phyloP scores from a whole-genome alignment of 1,284 basidiomycete species.

The Cutaneotrichosporon sp. region DNA sequence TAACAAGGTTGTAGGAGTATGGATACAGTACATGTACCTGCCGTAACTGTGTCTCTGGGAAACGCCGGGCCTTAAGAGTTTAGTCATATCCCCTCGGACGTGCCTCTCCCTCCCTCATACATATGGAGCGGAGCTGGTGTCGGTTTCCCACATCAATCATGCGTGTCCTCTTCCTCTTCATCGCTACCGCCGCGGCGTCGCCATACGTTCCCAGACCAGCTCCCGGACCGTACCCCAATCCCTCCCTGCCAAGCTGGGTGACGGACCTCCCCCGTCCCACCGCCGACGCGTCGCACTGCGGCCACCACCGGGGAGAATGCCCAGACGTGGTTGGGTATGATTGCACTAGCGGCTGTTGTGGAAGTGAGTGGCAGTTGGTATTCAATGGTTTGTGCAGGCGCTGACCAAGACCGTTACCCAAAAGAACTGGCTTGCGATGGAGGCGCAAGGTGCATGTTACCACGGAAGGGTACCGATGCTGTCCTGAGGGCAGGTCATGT shows the following conservation, averaged over 20 bases:
- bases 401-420: neutral
- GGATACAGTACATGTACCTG: too few relatives aligned
- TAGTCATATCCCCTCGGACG: neutral
- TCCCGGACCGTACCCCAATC: neutral
- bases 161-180: neutral
- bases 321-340: neutral
- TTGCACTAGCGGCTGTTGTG: neutral
- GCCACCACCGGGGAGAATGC: neutral
- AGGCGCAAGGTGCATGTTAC: neutral
- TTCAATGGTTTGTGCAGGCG: neutral
- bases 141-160: neutral
- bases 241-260: neutral
- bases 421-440: neutral
- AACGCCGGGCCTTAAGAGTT: neutral
- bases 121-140: neutral
- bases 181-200: neutral
- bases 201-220: neutral
- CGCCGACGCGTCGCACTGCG: neutral
- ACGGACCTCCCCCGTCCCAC: neutral
- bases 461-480: neutral
- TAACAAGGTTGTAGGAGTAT: neutral
- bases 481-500: neutral
- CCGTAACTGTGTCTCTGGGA: neutral
- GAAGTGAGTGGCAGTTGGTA: neutral
- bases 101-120: neutral